These are phyloP conservation scores for Diaporthe humulicola DNA, from an alignment of 2,329 filamentous ascomycete species.

Conservation along the genomic window DNA sequence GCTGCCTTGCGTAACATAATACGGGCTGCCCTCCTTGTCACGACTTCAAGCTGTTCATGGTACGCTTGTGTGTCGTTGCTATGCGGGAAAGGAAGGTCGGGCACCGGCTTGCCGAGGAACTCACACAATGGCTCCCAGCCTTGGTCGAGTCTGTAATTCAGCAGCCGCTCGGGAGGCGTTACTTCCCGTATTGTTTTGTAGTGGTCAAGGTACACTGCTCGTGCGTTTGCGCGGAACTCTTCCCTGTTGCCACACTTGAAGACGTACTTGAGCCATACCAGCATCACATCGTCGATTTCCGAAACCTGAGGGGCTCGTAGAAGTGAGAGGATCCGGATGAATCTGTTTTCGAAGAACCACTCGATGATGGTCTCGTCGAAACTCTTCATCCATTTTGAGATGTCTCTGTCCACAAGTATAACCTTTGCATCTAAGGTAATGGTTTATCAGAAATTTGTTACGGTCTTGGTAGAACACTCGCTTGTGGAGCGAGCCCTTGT, in stretches of 20 bases:
- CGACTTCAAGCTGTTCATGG: constrained; percentile 21
- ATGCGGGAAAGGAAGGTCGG: constrained; percentile 20
- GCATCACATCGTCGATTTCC: constrained; percentile 38
- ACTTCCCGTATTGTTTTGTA: constrained; percentile 44
- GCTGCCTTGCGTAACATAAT: not conserved
- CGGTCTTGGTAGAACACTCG: not conserved
- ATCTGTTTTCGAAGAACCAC: constrained; percentile 42
- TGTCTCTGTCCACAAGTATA: constrained; percentile 52
- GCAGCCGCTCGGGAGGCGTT: constrained; percentile 40
- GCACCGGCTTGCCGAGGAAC: constrained; percentile 32
- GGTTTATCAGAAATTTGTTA: not conserved
- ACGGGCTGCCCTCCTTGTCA: not conserved
- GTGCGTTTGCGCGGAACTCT: constrained; percentile 48
- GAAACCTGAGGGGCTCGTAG: constrained; percentile 3
- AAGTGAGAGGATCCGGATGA: constrained; percentile 38
- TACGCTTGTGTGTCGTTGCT: constrained; percentile 22
- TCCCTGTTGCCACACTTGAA: constrained; percentile 46
- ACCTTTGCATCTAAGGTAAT: constrained; percentile 56
- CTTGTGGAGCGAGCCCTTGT: too few species aligned
- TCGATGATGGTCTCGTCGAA: constrained; percentile 45
- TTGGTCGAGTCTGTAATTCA: constrained; percentile 48
- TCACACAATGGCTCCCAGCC: constrained; percentile 48
- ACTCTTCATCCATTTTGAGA: constrained; percentile 55
- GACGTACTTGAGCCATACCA: constrained; percentile 48
- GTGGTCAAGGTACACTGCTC: constrained; percentile 39